Conservation (phyloP, 345 rosid species). For the Anacardium occidentale region DNA sequence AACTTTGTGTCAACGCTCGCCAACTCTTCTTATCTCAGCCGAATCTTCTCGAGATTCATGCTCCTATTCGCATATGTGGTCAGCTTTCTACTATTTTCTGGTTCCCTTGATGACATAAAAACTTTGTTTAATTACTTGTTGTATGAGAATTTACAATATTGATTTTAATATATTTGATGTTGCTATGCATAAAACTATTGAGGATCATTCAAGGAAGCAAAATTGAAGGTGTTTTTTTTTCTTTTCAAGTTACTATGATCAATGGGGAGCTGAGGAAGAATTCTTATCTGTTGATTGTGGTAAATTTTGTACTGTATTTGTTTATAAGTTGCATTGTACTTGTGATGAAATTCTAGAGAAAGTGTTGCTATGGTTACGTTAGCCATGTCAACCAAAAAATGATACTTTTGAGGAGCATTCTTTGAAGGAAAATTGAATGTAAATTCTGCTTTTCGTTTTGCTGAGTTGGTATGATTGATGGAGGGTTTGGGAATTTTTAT, state of each 20-base stretch:
- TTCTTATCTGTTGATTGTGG: constrained; percentile 2
- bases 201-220: neutral
- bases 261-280: neutral
- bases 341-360: no score
- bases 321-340: neutral
- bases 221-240: neutral
- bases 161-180: neutral
- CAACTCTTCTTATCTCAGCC: constrained; percentile 91
- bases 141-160: neutral
- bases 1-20: constrained; percentile 89
- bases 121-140: neutral
- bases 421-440: no score
- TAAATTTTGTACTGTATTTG: neutral
- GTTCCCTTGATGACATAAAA: neutral
- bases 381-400: no score
- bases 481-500: no score
- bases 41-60: constrained; percentile 72
- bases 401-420: no score
- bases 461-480: no score
- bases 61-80: constrained; percentile 94
- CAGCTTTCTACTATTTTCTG: constrained; percentile 29
- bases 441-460: no score
- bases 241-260: neutral
- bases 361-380: no score
- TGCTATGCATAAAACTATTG: constrained; percentile 1